Conservation (phyloP, 352 stramenopile species). For the Globisporangium paroecandrum region DNA sequence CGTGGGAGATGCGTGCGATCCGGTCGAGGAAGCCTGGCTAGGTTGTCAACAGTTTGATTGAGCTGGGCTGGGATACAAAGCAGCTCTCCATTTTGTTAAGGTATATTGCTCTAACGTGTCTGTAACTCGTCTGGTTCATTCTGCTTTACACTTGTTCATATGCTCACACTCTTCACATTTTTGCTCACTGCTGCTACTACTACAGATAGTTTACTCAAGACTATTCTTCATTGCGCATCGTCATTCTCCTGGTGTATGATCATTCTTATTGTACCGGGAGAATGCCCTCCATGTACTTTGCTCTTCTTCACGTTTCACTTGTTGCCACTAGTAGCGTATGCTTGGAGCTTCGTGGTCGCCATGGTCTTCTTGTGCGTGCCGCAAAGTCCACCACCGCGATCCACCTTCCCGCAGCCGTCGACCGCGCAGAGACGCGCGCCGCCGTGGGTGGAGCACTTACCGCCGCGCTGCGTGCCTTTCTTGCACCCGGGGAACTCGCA, state of each 20-base stretch:
- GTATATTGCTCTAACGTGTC: neutral
- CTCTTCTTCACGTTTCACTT: neutral
- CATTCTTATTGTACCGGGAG: neutral
- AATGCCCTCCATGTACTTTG: neutral
- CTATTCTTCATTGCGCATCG: neutral
- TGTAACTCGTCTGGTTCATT: neutral
- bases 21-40: slow-evolving; percentile 13
- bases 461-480: slow-evolving; percentile 45
- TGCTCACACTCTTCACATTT: slow-evolving; percentile 3
- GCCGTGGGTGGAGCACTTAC: slow-evolving; percentile 50
- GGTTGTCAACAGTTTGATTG: slow-evolving; percentile 2
- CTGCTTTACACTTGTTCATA: neutral
- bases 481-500: slow-evolving; percentile 46
- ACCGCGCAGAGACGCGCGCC: slow-evolving; percentile 32
- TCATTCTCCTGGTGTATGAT: neutral
- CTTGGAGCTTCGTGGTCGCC: neutral
- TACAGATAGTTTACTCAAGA: neutral
- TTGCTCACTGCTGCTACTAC: neutral
- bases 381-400: slow-evolving; percentile 51
- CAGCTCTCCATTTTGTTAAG: neutral
- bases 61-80: neutral
- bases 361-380: slow-evolving; percentile 31
- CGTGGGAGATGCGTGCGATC: slow-evolving; percentile 14
- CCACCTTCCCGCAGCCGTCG: slow-evolving; percentile 35
- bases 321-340: neutral